Evolutionary conservation across 441 rosid genomes (phyloP).

Genomic region (Lepidium campestre): DNA sequence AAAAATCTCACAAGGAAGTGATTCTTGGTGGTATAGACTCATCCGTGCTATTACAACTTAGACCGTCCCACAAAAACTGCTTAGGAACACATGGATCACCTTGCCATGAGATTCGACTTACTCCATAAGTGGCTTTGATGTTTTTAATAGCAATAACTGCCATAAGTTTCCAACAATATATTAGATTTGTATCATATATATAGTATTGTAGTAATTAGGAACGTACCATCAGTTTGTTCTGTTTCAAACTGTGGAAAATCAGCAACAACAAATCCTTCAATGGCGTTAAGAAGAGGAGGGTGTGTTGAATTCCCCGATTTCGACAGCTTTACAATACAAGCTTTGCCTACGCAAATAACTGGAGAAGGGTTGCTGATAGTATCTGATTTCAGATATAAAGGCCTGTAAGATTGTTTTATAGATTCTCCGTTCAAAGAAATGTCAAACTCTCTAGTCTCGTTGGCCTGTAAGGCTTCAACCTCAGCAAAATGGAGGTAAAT

Average conservation of each 20-base stretch:
- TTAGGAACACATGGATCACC: conserved; percentile 24
- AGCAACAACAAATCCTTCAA: neutral
- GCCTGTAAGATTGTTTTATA: neutral
- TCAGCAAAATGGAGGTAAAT: conserved; percentile 10
- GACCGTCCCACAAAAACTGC: conserved; percentile 7
- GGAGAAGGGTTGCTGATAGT: neutral
- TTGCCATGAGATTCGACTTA: conserved; percentile 18
- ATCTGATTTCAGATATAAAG: neutral
- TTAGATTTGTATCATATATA: neutral
- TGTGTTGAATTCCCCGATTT: neutral
- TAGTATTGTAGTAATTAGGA: neutral
- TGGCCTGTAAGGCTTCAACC: neutral
- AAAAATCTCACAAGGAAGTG: conserved; percentile 30
- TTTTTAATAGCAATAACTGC: conserved; percentile 3
- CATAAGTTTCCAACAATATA: neutral
- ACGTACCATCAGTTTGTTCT: conserved; percentile 32
- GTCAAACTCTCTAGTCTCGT: conserved; percentile 21
- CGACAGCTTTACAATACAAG: neutral
- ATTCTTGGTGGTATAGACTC: conserved; percentile 16
- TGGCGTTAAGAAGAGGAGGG: conserved; percentile 22
- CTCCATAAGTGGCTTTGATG: neutral
- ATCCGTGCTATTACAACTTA: neutral
- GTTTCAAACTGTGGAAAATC: conserved; percentile 26
- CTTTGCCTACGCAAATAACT: neutral
- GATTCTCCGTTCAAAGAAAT: neutral